Conservation (phyloP, 2,329 filamentous ascomycete genomes). For the Aspergillus ochraceoroseus region DNA sequence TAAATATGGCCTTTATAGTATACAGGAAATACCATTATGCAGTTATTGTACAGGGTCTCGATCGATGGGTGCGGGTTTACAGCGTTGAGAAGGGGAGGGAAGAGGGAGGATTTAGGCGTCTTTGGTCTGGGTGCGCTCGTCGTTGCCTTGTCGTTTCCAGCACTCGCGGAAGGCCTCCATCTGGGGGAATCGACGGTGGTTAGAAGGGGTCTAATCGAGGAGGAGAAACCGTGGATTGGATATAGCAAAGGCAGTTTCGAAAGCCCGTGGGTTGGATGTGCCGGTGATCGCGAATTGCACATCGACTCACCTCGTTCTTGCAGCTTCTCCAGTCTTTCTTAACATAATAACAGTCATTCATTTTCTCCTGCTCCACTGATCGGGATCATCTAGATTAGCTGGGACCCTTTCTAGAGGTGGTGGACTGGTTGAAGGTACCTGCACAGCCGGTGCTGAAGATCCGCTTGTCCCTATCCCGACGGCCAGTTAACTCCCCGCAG, state of each 20-base stretch:
- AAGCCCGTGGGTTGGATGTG: too few species aligned
- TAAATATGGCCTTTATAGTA: constrained; percentile 1
- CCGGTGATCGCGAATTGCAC: too few species aligned
- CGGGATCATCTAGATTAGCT: neutral
- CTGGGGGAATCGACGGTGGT: constrained; percentile 47
- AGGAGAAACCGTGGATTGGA: neutral
- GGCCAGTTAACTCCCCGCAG: constrained; percentile 17
- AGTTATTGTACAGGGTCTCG: constrained; percentile 10
- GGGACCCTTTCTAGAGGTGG: neutral
- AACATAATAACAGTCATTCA: constrained; percentile 94
- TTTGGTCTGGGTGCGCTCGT: constrained; percentile 72
- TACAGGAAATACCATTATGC: constrained; percentile 9
- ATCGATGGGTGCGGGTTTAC: constrained; percentile 1
- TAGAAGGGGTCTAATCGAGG: neutral
- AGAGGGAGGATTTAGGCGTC: constrained; percentile 48
- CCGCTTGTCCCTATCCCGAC: constrained; percentile 76
- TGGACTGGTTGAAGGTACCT: constrained; percentile 52
- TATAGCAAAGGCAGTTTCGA: too few species aligned
- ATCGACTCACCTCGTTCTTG: constrained; percentile 68
- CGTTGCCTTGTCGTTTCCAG: constrained; percentile 87
- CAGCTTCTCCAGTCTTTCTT: constrained; percentile 95
- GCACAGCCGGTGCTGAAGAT: constrained; percentile 96
- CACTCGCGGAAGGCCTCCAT: constrained; percentile 86
- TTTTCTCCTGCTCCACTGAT: constrained; percentile 75
- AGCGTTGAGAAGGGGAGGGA: neutral